These are phyloP conservation scores for Cercospora janseana DNA, from an alignment of 2,329 filamentous ascomycete species.

Conservation along the genomic window DNA sequence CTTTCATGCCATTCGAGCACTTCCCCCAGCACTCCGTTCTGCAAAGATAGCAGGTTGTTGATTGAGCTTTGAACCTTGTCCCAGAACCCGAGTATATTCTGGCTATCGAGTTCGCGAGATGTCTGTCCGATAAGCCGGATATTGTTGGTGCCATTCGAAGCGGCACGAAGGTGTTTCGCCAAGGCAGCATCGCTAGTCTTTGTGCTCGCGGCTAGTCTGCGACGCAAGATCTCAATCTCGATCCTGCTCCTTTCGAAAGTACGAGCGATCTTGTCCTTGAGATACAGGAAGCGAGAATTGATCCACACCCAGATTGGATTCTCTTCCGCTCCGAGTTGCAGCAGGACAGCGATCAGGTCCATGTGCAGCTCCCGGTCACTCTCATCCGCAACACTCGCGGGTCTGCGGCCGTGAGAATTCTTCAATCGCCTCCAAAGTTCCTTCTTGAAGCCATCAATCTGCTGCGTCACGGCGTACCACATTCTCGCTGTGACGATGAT, in stretches of 20 bases:
- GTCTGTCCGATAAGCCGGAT: slow-evolving; percentile 28
- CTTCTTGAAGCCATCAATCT: slow-evolving; percentile 81
- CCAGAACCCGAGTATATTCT: slow-evolving; percentile 86
- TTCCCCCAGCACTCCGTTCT: slow-evolving; percentile 80
- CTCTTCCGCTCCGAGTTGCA: slow-evolving; percentile 93
- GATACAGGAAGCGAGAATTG: slow-evolving; percentile 79
- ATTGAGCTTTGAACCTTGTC: slow-evolving; percentile 79
- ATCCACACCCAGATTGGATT: slow-evolving; percentile 98
- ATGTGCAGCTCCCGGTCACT: slow-evolving; percentile 73
- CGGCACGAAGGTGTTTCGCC: slow-evolving; percentile 72
- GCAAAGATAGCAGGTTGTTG: slow-evolving; percentile 67
- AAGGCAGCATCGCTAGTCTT: slow-evolving; percentile 68
- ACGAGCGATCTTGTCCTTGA: slow-evolving; percentile 79
- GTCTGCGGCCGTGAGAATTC: slow-evolving; percentile 30
- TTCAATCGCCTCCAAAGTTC: slow-evolving; percentile 79
- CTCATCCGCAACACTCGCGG: slow-evolving; percentile 35
- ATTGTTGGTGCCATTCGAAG: slow-evolving; percentile 39
- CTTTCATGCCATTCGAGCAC: slow-evolving; percentile 93
- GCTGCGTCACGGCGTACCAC: slow-evolving; percentile 90
- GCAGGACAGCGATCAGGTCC: slow-evolving; percentile 80
- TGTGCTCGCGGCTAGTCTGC: slow-evolving; percentile 71
- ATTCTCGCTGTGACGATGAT: slow-evolving; percentile 86
- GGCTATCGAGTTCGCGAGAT: slow-evolving; percentile 67
- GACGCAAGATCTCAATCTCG: slow-evolving; percentile 86
- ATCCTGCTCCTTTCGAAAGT: slow-evolving; percentile 83